Percentiles rank a stretch among this genome's conserved stretches.
phyloP scores from a whole-genome alignment of 208 protist species.

The Phytomonas francai region DNA sequence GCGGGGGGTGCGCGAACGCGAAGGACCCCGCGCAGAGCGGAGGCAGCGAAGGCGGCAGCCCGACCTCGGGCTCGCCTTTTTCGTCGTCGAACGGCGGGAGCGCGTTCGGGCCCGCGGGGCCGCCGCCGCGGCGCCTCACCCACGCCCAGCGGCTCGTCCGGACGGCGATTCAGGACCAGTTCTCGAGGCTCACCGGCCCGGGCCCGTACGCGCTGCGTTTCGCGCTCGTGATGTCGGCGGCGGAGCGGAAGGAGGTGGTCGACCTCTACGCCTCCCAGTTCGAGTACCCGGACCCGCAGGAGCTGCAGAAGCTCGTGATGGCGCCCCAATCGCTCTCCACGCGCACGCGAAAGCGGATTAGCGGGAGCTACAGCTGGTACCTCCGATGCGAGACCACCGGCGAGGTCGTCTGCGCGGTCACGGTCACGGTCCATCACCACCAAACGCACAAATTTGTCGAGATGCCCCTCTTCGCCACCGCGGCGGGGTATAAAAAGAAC shows the following conservation, averaged over 20 bases:
- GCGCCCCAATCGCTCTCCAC: slow-evolving; percentile 62
- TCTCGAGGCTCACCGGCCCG: slow-evolving; percentile 48
- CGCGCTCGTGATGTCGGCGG: slow-evolving; percentile 49
- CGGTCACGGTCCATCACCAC: slow-evolving; percentile 66
- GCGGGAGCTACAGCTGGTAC: slow-evolving; percentile 75
- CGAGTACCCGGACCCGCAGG: slow-evolving; percentile 60
- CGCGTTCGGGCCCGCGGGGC: too few species aligned
- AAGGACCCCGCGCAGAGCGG: slow-evolving; percentile 1
- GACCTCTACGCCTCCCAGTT: slow-evolving; percentile 84
- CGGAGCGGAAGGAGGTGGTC: slow-evolving; percentile 49
- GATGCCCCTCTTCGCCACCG: slow-evolving; percentile 84
- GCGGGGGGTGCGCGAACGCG: neutral
- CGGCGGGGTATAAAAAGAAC: slow-evolving; percentile 79
- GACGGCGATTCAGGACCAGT: slow-evolving; percentile 75
- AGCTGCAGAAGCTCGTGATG: slow-evolving; percentile 59
- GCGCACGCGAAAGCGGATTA: slow-evolving; percentile 56
- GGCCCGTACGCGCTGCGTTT: slow-evolving; percentile 66
- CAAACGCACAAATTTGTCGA: slow-evolving; percentile 74
- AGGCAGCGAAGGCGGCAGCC: neutral
- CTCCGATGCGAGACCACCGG: slow-evolving; percentile 51
- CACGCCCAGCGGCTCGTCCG: slow-evolving; percentile 72
- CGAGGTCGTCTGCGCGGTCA: slow-evolving; percentile 76
- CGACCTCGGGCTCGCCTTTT: neutral
- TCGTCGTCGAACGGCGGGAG: slow-evolving; percentile 2
- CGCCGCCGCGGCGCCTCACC: slow-evolving; percentile 25